phyloP scores from a whole-genome alignment of 306 rosid genomes.

The Quercus gilva region DNA sequence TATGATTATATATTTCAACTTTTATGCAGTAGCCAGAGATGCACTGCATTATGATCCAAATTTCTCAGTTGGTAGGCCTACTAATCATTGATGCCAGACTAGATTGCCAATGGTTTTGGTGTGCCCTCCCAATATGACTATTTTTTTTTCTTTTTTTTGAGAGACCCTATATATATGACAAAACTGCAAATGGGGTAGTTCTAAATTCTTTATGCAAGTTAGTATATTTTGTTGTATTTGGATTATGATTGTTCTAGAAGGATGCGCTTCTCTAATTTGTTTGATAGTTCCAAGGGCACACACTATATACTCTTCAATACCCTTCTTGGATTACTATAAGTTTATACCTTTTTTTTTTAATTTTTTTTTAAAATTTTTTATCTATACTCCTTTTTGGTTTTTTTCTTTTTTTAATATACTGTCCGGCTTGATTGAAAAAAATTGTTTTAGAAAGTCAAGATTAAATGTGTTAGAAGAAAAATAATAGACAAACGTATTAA shows the following conservation, averaged over 20 bases:
- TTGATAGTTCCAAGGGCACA: too few relatives aligned
- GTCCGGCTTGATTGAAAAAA: not conserved
- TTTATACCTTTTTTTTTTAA: too few relatives aligned
- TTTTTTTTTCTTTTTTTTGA: too few relatives aligned
- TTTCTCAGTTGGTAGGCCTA: constrained; percentile 6
- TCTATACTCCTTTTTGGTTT: not conserved
- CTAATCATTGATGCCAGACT: constrained; percentile 40
- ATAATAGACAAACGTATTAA: too few relatives aligned
- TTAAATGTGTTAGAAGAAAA: not conserved
- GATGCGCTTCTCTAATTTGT: too few relatives aligned
- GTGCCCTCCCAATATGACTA: not conserved
- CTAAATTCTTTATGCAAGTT: not conserved
- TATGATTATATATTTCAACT: not conserved
- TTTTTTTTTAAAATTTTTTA: too few relatives aligned
- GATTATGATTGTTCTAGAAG: too few relatives aligned
- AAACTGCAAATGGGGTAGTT: constrained; percentile 14
- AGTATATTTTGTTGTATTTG: not conserved
- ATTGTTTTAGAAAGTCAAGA: not conserved
- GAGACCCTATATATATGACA: not conserved
- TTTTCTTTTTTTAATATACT: not conserved
- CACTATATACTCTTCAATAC: too few relatives aligned
- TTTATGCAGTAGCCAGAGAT: not conserved
- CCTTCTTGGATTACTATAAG: too few relatives aligned
- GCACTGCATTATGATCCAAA: not conserved
- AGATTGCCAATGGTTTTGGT: constrained; percentile 7